A percentile compares a stretch with the other conserved stretches of the same genome.
Conservation (phyloP, 768 basidiomycete genomes). For the Rubroboletus pulcherrimus region DNA sequence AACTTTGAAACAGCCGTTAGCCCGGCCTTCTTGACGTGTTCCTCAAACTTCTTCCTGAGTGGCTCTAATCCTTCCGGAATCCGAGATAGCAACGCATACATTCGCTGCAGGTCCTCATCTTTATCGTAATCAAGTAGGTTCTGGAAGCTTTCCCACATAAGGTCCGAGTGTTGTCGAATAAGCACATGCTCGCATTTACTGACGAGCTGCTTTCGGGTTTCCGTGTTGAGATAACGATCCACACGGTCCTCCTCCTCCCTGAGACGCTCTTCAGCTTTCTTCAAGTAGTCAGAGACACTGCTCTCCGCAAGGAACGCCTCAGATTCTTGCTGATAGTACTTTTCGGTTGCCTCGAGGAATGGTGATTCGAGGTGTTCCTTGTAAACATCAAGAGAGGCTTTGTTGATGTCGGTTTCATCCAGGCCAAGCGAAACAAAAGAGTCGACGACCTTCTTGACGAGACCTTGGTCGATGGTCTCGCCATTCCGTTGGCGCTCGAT, state of each 20-base stretch:
- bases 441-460: conserved; percentile 93
- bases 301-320: conserved; percentile 85
- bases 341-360: conserved; percentile 85
- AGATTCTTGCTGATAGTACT: conserved; percentile 90
- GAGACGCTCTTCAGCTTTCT: conserved; percentile 89
- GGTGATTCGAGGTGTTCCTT: conserved; percentile 84
- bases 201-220: conserved; percentile 78
- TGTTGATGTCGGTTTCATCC: conserved; percentile 89
- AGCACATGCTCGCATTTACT: conserved; percentile 88
- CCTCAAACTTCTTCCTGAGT: conserved; percentile 87
- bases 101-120: conserved; percentile 90
- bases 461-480: conserved; percentile 85
- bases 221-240: conserved; percentile 87
- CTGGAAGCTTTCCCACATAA: conserved; percentile 95
- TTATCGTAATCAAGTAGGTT: conserved; percentile 87
- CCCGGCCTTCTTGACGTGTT: conserved; percentile 91
- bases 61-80: conserved; percentile 91
- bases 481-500: conserved; percentile 95
- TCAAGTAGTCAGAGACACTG: conserved; percentile 90
- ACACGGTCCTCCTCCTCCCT: conserved; percentile 95
- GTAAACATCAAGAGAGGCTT: conserved; percentile 91
- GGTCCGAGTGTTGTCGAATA: conserved; percentile 77
- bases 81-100: conserved; percentile 90
- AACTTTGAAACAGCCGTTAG: conserved; percentile 75
- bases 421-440: conserved; percentile 93